Conservation (phyloP, 2,329 filamentous ascomycete species). For the Aspergillus japonicus region DNA sequence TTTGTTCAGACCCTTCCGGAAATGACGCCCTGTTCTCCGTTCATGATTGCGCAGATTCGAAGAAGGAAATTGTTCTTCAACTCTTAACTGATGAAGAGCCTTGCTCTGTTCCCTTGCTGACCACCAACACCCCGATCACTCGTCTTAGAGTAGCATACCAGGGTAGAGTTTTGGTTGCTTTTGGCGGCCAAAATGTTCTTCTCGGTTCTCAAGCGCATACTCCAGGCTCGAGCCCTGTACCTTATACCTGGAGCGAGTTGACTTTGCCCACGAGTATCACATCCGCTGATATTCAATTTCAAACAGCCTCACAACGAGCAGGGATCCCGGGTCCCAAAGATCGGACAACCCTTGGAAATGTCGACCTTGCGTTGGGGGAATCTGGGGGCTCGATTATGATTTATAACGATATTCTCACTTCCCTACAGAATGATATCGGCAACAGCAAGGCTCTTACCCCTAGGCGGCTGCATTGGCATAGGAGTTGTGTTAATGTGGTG, state of each 20-base stretch:
- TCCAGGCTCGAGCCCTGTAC: constrained; percentile 38
- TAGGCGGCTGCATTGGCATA: constrained; percentile 86
- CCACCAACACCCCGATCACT: constrained; percentile 30
- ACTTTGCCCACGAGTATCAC: constrained; percentile 61
- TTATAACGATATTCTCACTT: constrained; percentile 71
- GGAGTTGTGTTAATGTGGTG: constrained; percentile 74
- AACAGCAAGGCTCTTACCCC: constrained; percentile 47
- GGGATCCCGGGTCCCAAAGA: constrained; percentile 13
- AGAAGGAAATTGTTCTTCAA: constrained; percentile 35
- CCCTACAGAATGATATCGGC: constrained; percentile 51
- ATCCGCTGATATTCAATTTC: constrained; percentile 62
- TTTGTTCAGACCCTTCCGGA: constrained; percentile 20
- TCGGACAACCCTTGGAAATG: constrained; percentile 38
- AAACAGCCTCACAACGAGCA: constrained; percentile 23
- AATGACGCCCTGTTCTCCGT: constrained; percentile 38
- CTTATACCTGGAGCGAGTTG: constrained; percentile 57
- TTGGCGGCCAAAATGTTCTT: constrained; percentile 51
- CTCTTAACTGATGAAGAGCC: constrained; percentile 22
- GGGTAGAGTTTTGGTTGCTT: constrained; percentile 40
- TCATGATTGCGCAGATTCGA: constrained; percentile 37
- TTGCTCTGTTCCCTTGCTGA: constrained; percentile 27
- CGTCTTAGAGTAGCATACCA: constrained; percentile 29
- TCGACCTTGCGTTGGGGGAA: constrained; percentile 79
- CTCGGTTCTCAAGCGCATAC: constrained; percentile 54
- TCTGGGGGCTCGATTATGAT: constrained; percentile 73